Base-by-base conservation (phyloP, 164 flowering plant species). In the grape (Vitis vinifera) region DNA sequence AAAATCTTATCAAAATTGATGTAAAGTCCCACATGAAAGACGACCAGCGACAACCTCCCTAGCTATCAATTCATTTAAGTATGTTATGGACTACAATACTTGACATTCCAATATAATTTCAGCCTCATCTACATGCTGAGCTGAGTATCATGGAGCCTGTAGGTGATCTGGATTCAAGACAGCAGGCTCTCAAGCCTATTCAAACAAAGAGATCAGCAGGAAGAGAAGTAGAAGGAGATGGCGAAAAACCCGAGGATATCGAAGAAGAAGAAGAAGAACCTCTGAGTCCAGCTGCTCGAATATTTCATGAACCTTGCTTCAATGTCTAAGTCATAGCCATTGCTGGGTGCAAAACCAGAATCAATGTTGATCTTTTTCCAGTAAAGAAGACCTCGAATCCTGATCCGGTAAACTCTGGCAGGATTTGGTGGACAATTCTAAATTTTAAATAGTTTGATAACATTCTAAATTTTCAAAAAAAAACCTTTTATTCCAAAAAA, bases 241-340 rank as follows among this genome's bases (percentile, higher is more conserved):
- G 23, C 23, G 23, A 5, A 19, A 4, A 62, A 8, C 16, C 44
- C 7, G 8, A 31, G 44, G 44, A 56, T 8, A 17, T 6, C 27
- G 27, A 1, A 23, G 27, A 23, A 23, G 27, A 23, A 31, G 44
- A 31, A 19, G 23, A 19, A 31, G 44, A 81, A 68, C 87, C 87
- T 14, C 23, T 84, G 30, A 87, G 89, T 53, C 91, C 91, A 3
- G 71, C 75, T 16, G 77, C 85, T 27, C 74, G 71, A 23, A 15
- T 86, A 73, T 86, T 88, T 62, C 86, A 80, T 19, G 80, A 73
- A 62, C 86, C 83, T 1, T 61, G 66, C 57, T 78, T 80, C 68
- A 82, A 79, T 58, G 70, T n/a, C 81, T 27, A 55, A 80, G 63
- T 85, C n/a, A 51, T 87, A 6, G 81, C 81, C n/a, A 77, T 82